Conservation (phyloP, 371 early-diverging fungal species). For the Mortierella sp. region DNA sequence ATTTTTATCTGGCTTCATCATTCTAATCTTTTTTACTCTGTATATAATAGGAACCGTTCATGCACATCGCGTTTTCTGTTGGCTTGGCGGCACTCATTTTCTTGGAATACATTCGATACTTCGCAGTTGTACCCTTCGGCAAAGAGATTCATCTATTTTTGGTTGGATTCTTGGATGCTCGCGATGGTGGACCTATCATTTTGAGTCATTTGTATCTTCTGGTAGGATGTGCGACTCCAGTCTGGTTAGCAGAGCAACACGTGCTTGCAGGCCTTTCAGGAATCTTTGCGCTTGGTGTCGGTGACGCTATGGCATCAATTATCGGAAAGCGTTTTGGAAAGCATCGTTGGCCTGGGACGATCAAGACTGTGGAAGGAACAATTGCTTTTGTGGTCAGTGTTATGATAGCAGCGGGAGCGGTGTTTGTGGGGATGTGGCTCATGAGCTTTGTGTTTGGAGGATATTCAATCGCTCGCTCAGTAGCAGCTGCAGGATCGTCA, state of each 20-base stretch:
- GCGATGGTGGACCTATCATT: constrained; percentile 87
- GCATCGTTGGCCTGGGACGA: constrained; percentile 78
- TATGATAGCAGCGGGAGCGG: constrained; percentile 60
- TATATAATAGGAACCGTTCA: constrained; percentile 68
- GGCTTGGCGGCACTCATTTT: constrained; percentile 80
- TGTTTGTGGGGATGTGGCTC: constrained; percentile 56
- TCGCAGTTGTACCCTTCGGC: constrained; percentile 80
- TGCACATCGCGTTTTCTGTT: constrained; percentile 86
- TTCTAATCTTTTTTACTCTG: background rate
- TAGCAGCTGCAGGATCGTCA: background rate
- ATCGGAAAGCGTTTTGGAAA: constrained; percentile 83
- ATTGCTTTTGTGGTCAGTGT: constrained; percentile 79
- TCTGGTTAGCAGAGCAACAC: constrained; percentile 83
- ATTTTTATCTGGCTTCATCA: background rate
- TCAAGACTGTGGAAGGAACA: constrained; percentile 93
- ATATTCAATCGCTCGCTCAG: background rate
- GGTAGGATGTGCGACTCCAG: constrained; percentile 90
- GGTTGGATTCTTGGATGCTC: constrained; percentile 82
- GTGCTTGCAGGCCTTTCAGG: constrained; percentile 77
- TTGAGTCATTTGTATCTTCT: constrained; percentile 91
- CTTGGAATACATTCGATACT: constrained; percentile 84
- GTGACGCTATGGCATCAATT: constrained; percentile 91
- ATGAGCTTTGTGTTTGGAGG: constrained; percentile 55
- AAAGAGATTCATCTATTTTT: constrained; percentile 78
- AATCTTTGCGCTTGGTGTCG: constrained; percentile 87